Base-by-base conservation (phyloP, 176 grass and related monocot genomes). In the Guadua angustifolia region DNA sequence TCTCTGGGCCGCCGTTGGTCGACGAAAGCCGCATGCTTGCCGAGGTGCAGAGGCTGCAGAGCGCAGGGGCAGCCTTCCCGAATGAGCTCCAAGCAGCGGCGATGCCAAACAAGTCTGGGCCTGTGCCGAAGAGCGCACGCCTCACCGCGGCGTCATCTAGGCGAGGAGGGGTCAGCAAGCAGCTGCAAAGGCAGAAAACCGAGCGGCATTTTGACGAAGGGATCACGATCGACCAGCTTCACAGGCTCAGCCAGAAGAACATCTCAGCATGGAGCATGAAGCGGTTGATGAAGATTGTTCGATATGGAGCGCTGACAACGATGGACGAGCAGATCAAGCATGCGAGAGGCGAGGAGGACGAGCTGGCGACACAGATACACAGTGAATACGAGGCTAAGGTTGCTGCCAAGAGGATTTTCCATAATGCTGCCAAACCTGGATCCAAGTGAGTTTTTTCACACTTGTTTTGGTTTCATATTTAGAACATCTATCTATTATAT, bases 241-340 rank as follows among this genome's bases (percentile, higher is more conserved):
- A 94, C 59, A 92, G 88, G 82, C 86, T 99, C 49, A 99, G 89
- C 80, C 97, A 94, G 81, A 89, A 92, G 84, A 99, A 99, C 78
- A 85, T 99, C 67, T 99, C 97, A 0, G 93, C 97, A 11, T 99
- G 97, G 97, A 94, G 89, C 75, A 99, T 99, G 97, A 99, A 99
- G 83, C 84, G 88, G 80, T 71, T 99, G 61, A 96, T 96, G 86
- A 94, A 76, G 89, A 96, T 99, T 14, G 93, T 99, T 15, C 88
- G 97, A 21, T 83, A 92, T 25, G 97, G 93, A 29, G 80, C 93
- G 39, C 79, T 99, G 17, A 92, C 89, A 0, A 99, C 97, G 3
- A 91, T 96, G 76, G 97, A 99, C 18, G 91, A 95, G 58, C 85
- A 92, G 84, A 86, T 89, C 72, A 80, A 84, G 69, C 82, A 88